Conservation (phyloP, 2,329 filamentous ascomycete species). For the Trichoderma gracile region DNA sequence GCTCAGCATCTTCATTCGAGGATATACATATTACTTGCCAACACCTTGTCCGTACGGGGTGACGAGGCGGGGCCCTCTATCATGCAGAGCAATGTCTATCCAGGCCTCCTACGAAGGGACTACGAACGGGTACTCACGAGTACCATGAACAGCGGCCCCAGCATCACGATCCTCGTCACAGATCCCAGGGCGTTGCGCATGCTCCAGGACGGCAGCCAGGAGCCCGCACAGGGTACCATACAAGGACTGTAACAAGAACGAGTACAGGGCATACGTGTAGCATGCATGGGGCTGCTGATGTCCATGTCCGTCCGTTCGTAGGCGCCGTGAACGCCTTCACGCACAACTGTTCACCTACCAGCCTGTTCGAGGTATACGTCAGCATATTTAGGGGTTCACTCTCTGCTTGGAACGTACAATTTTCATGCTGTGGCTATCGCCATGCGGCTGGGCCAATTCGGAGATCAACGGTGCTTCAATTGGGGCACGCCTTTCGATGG, state of each 20-base stretch:
- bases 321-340: not conserved
- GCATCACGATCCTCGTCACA: constrained; percentile 20
- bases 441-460: constrained; percentile 6
- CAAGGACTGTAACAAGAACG: not conserved
- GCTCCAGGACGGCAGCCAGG: not conserved
- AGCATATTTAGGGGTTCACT: not conserved
- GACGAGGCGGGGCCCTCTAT: not conserved
- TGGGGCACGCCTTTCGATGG: not conserved
- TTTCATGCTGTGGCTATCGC: not conserved
- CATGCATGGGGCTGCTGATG: constrained; percentile 2
- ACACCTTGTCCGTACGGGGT: not conserved
- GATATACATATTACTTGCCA: not conserved
- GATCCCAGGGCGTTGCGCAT: constrained; percentile 18
- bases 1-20: not conserved
- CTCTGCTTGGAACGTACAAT: not conserved
- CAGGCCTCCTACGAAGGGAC: not conserved
- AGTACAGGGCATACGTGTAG: not conserved
- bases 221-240: not conserved
- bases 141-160: constrained; percentile 3
- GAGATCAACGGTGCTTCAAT: constrained; percentile 4
- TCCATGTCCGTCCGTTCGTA: not conserved
- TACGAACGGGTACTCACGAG: too few relatives aligned
- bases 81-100: constrained; percentile 2
- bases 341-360: not conserved
- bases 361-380: not conserved